A percentile compares a stretch with the other conserved stretches of the same genome.
phyloP scores from a whole-genome alignment of 169 alveolate species.

The Besnoitia besnoiti region DNA sequence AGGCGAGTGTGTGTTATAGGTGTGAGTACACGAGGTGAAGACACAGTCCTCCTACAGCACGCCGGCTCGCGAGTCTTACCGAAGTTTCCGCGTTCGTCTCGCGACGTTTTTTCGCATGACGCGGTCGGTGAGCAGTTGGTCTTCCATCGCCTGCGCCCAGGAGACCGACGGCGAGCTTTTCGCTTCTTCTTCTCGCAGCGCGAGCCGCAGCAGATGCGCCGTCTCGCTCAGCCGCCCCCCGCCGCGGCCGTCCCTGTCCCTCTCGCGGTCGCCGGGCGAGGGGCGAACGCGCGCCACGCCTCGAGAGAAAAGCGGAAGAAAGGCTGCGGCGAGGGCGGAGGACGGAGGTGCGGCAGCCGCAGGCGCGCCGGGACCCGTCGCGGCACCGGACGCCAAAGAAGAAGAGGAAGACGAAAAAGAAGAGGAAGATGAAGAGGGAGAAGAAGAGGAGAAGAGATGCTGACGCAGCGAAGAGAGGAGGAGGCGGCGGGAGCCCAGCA shows the following conservation, averaged over 20 bases:
- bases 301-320: neutral
- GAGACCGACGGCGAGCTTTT: neutral
- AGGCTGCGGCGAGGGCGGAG: neutral
- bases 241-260: neutral
- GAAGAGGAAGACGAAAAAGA: neutral
- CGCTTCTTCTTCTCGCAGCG: conserved; percentile 16
- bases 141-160: neutral
- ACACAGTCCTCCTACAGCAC: neutral
- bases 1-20: too few relatives aligned
- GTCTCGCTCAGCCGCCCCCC: neutral
- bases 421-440: neutral
- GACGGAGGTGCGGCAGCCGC: neutral
- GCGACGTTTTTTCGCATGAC: conserved; percentile 15
- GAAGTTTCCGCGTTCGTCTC: conserved; percentile 2
- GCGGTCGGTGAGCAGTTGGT: neutral
- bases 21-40: too few relatives aligned
- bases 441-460: neutral
- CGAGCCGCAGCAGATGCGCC: neutral
- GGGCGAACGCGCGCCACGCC: neutral
- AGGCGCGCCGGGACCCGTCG: neutral
- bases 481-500: conserved; percentile 47
- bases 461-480: conserved; percentile 26
- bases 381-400: neutral
- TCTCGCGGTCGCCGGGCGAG: neutral
- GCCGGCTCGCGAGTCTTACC: neutral